A percentile compares a stretch with the other conserved stretches of the same genome.
phyloP scores from a whole-genome alignment of 2,329 filamentous ascomycete species.

The Saccharata proteae region DNA sequence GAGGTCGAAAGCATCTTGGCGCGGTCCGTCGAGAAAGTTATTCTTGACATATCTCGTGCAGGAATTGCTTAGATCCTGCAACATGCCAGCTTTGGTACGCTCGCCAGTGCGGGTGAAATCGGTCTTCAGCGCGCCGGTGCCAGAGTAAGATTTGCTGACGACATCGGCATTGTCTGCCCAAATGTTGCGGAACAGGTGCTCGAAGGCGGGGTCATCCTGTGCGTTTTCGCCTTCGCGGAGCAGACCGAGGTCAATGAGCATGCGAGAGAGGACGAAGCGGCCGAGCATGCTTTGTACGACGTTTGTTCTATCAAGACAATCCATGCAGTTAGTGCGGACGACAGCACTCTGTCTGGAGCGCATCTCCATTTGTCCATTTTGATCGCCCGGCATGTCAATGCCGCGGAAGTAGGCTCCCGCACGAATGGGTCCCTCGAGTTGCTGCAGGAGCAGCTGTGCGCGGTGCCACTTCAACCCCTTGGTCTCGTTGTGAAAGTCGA shows the following conservation, averaged over 20 bases:
- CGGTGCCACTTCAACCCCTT: constrained; percentile 92
- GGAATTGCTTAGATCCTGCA: constrained; percentile 81
- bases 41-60: constrained; percentile 82
- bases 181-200: constrained; percentile 86
- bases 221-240: constrained; percentile 66
- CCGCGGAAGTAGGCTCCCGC: constrained; percentile 88
- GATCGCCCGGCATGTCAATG: constrained; percentile 65
- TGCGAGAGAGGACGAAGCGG: constrained; percentile 75
- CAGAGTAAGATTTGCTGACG: constrained; percentile 84
- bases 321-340: constrained; percentile 98
- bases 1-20: constrained; percentile 90
- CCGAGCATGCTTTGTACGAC: constrained; percentile 97
- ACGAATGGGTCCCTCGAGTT: constrained; percentile 61
- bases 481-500: constrained; percentile 96
- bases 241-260: constrained; percentile 74
- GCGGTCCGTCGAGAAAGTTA: constrained; percentile 87
- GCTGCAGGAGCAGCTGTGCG: constrained; percentile 74
- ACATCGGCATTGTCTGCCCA: constrained; percentile 99
- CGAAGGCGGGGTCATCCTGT: constrained; percentile 69
- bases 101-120: constrained; percentile 92
- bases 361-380: constrained; percentile 62
- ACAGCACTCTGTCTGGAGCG: constrained; percentile 76
- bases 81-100: constrained; percentile 70
- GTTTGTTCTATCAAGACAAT: constrained; percentile 94
- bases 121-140: constrained; percentile 94